Evolutionary conservation across 352 stramenopile species (phyloP), one percentile per base, ranked within the genome.

Genomic region (Thraustochytrium striatum): DNA sequence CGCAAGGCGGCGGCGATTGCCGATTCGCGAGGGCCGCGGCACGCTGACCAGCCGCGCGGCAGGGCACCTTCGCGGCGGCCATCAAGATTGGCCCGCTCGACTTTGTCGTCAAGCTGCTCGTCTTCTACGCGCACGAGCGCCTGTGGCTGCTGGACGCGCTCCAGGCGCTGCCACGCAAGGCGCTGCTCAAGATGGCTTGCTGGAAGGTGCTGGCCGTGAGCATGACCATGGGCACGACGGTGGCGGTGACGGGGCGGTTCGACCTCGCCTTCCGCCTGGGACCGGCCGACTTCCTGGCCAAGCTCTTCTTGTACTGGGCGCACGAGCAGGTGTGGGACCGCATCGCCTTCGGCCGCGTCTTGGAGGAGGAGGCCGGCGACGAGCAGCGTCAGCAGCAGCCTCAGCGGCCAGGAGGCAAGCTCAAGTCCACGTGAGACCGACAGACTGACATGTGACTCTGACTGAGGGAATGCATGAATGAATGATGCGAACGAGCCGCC

Each of bases 71-170:
- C 41, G 36, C 11, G 0, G 68, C 41, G 2, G 39, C 65, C 8
- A 25, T 75, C 25, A 75, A 75, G 36, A 75, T 75, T 5, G 65
- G 65, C 5, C 65, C 65, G 3, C 39, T 75, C 11, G 65, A 75
- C 3, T 75, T 75, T 9, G 41, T 70, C 3, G 33, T 75, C 41
- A 75, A 75, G 32, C 50, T 75, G 21, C n/a, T 32, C 35, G 65
- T 75, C 5, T 75, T 43, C 36, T 75, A 75, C 30, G 19, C 25
- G 11, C 65, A 75, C 32, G 65, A 75, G 65, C 65, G 65, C 25
- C 1, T 75, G 1, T 75, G 65, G 65, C 36, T 75, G 41, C 2
- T 5, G 25, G 11, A 16, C 19, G 13, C 5, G 11, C 25, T 75
- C 41, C 65, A 75, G 50, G 32, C 35, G 43, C 11, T 75, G 43